Evolutionary conservation across 257 asterid genomes (phyloP), one percentile per base, ranked within the genome.

Genomic region (Cinchona pubescens): DNA sequence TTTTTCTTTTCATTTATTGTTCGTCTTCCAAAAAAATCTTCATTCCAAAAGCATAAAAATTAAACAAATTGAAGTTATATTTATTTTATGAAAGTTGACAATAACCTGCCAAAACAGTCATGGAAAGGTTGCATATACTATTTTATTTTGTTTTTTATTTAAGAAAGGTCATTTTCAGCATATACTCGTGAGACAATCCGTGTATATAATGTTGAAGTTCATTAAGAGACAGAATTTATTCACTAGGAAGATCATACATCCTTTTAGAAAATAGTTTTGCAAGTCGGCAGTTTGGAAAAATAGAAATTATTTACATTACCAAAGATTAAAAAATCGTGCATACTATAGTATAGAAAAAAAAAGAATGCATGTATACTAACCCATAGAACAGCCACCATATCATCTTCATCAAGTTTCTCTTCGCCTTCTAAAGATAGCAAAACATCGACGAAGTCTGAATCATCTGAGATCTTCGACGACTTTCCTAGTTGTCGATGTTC

Each of bases 371-470:
- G 25, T 8, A 9, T 60, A 79, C 71, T 42, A 49, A 94, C 98
- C 97, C 97, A 91, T 43, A 94, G 76, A 63, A 94, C 90, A 3
- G 98, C 92, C 75, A 91, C 80, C 94, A 90, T 88, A 13, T 94
- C 97, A 38, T 88, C 96, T 32, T 92, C 90, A 5, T 65, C 61
- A 12, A 94, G 90, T 86, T 90, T 90, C 79, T 91, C 96, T 3
- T 91, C 94, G 1, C 93, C 97, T 16, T 83, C 88, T 81, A 94
- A 79, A 6, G 88, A 82, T 10, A 94, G 79, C 79, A 94, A 79
- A 60, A 91, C 89, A 59, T 92, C 92, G 0, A 94, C 93, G 15
- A 94, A 94, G 76, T 89, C 93, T 11, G 73, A 75, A 38, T 68
- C 49, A 45, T 86, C 79, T 2, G 79, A 77, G 14, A 64, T 1